Evolutionary conservation across 2,329 filamentous ascomycete genomes (phyloP).

Genomic region (Dothideomycetes sp.): DNA sequence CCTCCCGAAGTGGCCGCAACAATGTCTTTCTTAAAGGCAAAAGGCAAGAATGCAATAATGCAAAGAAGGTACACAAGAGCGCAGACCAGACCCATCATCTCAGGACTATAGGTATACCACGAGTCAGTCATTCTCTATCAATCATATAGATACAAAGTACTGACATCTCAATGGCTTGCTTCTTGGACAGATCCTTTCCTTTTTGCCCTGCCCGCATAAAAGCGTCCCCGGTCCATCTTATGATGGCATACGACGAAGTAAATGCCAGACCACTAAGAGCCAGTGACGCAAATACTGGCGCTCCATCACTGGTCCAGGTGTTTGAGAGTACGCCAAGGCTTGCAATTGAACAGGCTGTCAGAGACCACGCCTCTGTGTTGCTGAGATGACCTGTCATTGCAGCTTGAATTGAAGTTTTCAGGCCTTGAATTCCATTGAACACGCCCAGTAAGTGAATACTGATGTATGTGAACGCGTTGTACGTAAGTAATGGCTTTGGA

Average conservation of each 20-base stretch:
- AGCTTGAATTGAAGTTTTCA: background rate
- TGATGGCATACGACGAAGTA: conserved; percentile 70
- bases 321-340: conserved; percentile 68
- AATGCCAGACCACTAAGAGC: conserved; percentile 83
- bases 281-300: conserved; percentile 79
- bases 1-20: conserved; percentile 89
- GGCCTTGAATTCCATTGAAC: background rate
- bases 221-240: conserved; percentile 83
- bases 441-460: background rate
- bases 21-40: conserved; percentile 97
- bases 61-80: conserved; percentile 85
- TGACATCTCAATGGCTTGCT: conserved; percentile 64
- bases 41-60: conserved; percentile 87
- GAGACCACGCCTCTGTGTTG: conserved; percentile 45
- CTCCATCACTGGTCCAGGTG: conserved; percentile 75
- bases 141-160: conserved; percentile 21
- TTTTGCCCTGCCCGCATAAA: conserved; percentile 85
- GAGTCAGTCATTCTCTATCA: conserved; percentile 7
- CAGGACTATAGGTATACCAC: conserved; percentile 52
- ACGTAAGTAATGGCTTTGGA: conserved; percentile 1
- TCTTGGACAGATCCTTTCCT: conserved; percentile 79
- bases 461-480: background rate
- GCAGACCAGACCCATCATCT: conserved; percentile 92
- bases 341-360: conserved; percentile 56
- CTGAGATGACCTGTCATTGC: conserved; percentile 30